phyloP scores from a whole-genome alignment of 75 land plant genomes.

The Larix kaempferi region DNA sequence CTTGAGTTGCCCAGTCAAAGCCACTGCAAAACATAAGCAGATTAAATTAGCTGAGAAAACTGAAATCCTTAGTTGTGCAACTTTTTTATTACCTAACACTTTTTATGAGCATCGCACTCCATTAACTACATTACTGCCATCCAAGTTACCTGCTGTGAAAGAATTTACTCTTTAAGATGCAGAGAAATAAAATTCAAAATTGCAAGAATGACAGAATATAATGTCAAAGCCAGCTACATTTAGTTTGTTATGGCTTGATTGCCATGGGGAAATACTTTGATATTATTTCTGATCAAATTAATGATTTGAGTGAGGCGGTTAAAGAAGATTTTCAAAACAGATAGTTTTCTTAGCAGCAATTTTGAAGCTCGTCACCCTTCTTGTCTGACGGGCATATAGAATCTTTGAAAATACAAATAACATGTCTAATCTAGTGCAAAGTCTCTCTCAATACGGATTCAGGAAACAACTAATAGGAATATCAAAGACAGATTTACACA shows the following conservation, averaged over 20 bases:
- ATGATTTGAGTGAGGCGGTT: neutral
- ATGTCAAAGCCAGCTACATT: neutral
- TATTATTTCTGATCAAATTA: neutral
- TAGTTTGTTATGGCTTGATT: neutral
- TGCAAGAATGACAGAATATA: neutral
- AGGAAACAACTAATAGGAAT: too few species aligned
- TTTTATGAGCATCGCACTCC: too few species aligned
- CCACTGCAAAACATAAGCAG: too few species aligned
- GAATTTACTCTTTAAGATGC: neutral
- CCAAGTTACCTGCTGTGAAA: neutral
- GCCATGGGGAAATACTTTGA: neutral
- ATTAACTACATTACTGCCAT: neutral
- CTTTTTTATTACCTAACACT: too few species aligned
- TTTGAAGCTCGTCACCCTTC: neutral
- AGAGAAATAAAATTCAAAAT: neutral
- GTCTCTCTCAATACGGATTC: too few species aligned
- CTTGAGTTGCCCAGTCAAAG: constrained; percentile 19
- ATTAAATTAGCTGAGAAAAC: too few species aligned
- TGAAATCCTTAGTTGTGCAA: too few species aligned
- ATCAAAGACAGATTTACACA: too few species aligned
- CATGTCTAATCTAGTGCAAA: too few species aligned
- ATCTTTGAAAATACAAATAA: too few species aligned
- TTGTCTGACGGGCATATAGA: too few species aligned
- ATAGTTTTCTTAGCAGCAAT: neutral
- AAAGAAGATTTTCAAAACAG: neutral